Base-by-base conservation (phyloP, 2,329 filamentous ascomycete genomes). In the Ceratocystis cubensis region DNA sequence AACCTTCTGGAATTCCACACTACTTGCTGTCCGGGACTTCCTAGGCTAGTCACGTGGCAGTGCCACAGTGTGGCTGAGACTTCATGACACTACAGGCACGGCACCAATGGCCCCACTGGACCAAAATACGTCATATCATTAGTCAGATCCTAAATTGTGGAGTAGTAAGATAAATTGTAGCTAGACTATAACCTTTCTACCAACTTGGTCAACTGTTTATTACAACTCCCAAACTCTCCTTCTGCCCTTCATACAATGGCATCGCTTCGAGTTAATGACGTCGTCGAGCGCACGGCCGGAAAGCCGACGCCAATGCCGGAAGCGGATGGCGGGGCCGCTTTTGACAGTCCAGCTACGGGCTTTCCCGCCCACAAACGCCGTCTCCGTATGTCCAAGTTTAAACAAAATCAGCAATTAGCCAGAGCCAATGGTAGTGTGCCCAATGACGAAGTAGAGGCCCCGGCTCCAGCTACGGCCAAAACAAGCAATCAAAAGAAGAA, bases 351-450 rank as follows among this genome's bases (percentile, higher is more conserved):
- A 1, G 75, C 79, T 3, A 85, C 83, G 13, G 94, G 94, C 0
- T 97, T 97, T 71, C 94, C 94, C n/a, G 84, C 86, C 67, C 92
- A 91, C 75, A 94, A 88, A 75, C 91, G 89, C 74, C 85, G 92
- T 70, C 81, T 80, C 66, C 82, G 83, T 67, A 76, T 83, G 6
- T 96, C 91, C 1, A 83, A 88, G 1, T 96, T 96, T 78, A 96
- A 91, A 74, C 86, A 89, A 72, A 83, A 85, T 72, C 80, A 83
- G 69, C 76, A 78, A 63, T 6, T 66, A 10, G 66, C 66, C 41
- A 66, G 62, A 48, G 66, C 61, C 10, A 68, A 66, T 22, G 64
- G 37, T n/a, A 59, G 50, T 25, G 25, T 61, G 6, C 7, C 53
- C 20, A 44, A 53, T 5, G 56, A 62, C 22, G 28, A 61, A 45